Evolutionary conservation across 257 asterid species (phyloP).

Genomic region (Penstemon barbatus): DNA sequence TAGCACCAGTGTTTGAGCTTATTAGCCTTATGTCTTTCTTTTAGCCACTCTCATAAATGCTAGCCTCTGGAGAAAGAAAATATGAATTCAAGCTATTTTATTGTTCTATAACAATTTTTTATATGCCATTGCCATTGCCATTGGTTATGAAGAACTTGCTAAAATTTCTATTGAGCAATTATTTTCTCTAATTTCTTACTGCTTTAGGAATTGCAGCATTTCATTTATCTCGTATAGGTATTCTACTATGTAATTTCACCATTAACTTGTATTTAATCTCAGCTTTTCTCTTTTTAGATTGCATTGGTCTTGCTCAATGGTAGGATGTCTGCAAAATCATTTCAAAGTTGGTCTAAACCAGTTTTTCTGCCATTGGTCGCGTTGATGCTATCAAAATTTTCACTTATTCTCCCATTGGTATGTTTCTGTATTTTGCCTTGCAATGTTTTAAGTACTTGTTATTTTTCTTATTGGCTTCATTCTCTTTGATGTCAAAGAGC

Average conservation of each 20-base stretch:
- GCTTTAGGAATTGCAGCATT: constrained; percentile 1
- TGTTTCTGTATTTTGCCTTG: constrained; percentile 28
- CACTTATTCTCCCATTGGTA: constrained; percentile 86
- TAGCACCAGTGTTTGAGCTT: no score
- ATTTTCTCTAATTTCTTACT: constrained; percentile 3
- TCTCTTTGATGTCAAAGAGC: constrained; percentile 53
- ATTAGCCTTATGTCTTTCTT: no score
- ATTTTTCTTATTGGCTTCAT: constrained; percentile 25
- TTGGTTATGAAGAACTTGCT: constrained; percentile 8
- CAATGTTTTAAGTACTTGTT: constrained; percentile 24
- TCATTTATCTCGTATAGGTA: constrained; percentile 3
- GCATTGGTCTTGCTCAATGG: constrained; percentile 78
- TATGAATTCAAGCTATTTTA: constrained; percentile 12
- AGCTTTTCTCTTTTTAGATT: constrained; percentile 45
- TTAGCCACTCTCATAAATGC: neutral
- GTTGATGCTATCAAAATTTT: constrained; percentile 80
- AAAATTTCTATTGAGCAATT: constrained; percentile 14
- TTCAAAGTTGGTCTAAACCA: constrained; percentile 68
- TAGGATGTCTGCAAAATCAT: constrained; percentile 74
- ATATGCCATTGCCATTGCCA: constrained; percentile 2
- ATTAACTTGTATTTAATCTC: constrained; percentile 18
- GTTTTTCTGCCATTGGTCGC: constrained; percentile 53
- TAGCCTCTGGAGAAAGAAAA: constrained; percentile 15
- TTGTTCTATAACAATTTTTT: constrained; percentile 9
- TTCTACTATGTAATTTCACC: constrained; percentile 5